phyloP scores from a whole-genome alignment of 805 yeast species.

The Danielozyma ontarioensis region DNA sequence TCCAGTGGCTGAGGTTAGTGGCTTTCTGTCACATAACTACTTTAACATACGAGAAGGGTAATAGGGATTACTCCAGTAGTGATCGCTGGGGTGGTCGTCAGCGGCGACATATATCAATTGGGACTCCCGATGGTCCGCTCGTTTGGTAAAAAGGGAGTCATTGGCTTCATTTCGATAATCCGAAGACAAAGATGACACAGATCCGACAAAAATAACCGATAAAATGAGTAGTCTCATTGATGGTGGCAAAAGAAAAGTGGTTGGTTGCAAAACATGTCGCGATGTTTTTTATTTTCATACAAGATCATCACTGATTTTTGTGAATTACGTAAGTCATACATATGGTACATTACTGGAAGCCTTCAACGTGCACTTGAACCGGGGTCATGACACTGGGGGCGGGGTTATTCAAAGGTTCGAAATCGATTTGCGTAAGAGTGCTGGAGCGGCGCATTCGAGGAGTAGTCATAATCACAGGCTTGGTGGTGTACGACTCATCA shows the following conservation, averaged over 20 bases:
- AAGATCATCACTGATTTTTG: too few species aligned
- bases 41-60: constrained; percentile 34
- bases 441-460: constrained; percentile 26
- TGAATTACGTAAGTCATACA: too few species aligned
- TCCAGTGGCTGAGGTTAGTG: constrained; percentile 25
- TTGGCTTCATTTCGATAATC: too few species aligned
- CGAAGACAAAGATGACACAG: too few species aligned
- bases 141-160: too few species aligned
- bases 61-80: constrained; percentile 24
- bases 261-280: too few species aligned
- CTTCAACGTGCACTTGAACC: constrained; percentile 30
- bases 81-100: constrained; percentile 22
- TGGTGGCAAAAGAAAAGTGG: too few species aligned
- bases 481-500: constrained; percentile 11
- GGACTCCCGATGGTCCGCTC: constrained; percentile 26
- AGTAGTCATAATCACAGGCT: constrained; percentile 14
- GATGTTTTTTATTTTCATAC: too few species aligned
- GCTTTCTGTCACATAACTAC: background rate
- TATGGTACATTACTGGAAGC: constrained; percentile 11
- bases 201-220: too few species aligned
- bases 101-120: constrained; percentile 22
- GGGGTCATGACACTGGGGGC: constrained; percentile 38
- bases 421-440: constrained; percentile 26
- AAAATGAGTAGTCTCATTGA: too few species aligned
- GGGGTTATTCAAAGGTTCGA: constrained; percentile 18